Conservation (phyloP, 1,139 yeast species). For the Scheffersomyces titani region DNA sequence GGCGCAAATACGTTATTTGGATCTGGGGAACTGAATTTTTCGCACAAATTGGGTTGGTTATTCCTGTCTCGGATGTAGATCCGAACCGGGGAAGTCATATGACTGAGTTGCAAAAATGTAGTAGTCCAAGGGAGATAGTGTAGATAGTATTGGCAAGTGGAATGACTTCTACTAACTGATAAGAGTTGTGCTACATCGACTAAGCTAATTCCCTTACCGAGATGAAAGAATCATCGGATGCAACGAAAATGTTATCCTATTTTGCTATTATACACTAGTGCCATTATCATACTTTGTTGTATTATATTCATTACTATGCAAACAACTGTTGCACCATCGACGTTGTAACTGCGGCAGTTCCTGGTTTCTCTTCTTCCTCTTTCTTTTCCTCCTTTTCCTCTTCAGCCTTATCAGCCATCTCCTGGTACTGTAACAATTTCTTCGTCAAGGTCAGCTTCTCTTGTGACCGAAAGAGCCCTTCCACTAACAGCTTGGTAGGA, state of each 20-base stretch:
- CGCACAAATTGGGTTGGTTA: neutral
- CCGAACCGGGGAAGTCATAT: neutral
- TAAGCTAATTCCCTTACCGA: neutral
- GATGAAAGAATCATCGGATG: neutral
- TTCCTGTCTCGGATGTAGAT: neutral
- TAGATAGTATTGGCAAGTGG: neutral
- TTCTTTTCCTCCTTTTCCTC: constrained; percentile 1
- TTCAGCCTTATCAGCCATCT: constrained; percentile 4
- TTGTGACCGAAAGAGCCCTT: constrained; percentile 40
- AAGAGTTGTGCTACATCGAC: neutral
- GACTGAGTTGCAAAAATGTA: neutral
- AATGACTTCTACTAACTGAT: neutral
- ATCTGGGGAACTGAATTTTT: neutral
- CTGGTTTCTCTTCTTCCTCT: neutral
- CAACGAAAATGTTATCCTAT: neutral
- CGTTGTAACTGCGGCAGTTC: constrained; percentile 9
- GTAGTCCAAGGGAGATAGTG: neutral
- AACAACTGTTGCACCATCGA: constrained; percentile 21
- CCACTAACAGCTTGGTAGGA: constrained; percentile 49
- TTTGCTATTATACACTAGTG: neutral
- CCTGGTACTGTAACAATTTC: constrained; percentile 8
- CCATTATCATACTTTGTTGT: neutral
- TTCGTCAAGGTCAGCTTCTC: constrained; percentile 26
- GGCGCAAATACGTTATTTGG: neutral
- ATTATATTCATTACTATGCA: constrained; percentile 6